Percentiles rank a stretch among this genome's conserved stretches.
phyloP scores from a whole-genome alignment of 2,329 filamentous ascomycete genomes.

The Pseudocercospora vitis region DNA sequence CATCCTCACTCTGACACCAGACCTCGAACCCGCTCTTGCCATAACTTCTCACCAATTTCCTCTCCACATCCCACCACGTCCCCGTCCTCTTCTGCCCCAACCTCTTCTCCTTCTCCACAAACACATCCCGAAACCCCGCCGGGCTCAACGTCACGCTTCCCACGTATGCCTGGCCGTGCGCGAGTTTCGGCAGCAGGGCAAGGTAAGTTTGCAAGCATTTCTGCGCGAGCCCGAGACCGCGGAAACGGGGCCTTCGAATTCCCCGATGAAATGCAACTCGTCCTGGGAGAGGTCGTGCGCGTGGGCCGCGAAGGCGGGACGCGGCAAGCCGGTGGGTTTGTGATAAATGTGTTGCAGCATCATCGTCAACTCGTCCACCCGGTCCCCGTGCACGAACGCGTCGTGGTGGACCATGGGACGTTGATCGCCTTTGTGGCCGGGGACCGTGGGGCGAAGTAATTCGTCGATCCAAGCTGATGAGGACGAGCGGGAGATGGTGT shows the following conservation, averaged over 20 bases:
- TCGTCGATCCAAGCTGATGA: neutral
- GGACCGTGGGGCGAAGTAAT: neutral
- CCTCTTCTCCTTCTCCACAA: neutral
- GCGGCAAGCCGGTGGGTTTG: neutral
- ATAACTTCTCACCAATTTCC: neutral
- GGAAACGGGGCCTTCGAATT: neutral
- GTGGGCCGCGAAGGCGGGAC: conserved; percentile 1
- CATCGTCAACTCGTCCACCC: neutral
- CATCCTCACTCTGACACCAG: neutral
- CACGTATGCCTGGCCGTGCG: neutral
- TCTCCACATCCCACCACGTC: neutral
- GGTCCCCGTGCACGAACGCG: neutral
- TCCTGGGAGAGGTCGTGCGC: neutral
- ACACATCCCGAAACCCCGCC: neutral
- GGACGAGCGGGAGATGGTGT: neutral
- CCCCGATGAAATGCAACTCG: conserved; percentile 6
- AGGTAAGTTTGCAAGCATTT: conserved; percentile 1
- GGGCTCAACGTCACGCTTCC: neutral
- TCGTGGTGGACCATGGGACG: neutral
- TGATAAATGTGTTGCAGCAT: conserved; percentile 9
- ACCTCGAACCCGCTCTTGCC: conserved; percentile 7
- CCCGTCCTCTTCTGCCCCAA: neutral
- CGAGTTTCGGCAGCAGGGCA: neutral
- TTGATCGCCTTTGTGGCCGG: neutral
- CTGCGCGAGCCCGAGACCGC: conserved; percentile 7